Percentiles rank a stretch among this genome's conserved stretches.
These are phyloP conservation scores for Aureobasidium sp. DNA, from an alignment of 2,329 filamentous ascomycete genomes.

Conservation along the genomic window DNA sequence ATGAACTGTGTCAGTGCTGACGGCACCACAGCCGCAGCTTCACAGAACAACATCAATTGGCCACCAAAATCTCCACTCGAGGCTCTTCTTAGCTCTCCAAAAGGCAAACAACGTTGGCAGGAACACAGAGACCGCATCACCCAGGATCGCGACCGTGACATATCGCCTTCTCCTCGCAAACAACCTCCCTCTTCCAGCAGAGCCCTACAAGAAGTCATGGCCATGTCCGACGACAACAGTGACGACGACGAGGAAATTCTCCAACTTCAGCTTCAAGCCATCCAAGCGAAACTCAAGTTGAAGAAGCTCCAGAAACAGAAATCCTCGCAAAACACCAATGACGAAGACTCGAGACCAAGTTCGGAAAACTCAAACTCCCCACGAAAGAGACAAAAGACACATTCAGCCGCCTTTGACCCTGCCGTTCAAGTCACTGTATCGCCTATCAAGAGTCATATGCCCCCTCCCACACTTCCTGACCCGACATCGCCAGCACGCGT, in stretches of 20 bases:
- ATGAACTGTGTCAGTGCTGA: background rate
- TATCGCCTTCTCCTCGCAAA: slow-evolving; percentile 51
- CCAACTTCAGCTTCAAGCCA: slow-evolving; percentile 76
- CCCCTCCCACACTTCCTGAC: slow-evolving; percentile 27
- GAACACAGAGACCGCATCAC: slow-evolving; percentile 52
- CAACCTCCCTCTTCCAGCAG: slow-evolving; percentile 22
- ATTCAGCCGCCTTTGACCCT: slow-evolving; percentile 16
- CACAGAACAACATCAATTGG: slow-evolving; percentile 44
- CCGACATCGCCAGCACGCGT: slow-evolving; percentile 69
- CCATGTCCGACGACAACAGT: slow-evolving; percentile 21
- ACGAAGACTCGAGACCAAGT: slow-evolving; percentile 1
- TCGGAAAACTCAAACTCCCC: slow-evolving; percentile 17
- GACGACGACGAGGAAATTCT: slow-evolving; percentile 79
- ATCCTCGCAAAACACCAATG: slow-evolving; percentile 15
- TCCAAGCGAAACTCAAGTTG: slow-evolving; percentile 78
- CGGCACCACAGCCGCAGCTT: slow-evolving; percentile 30
- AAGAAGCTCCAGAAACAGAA: slow-evolving; percentile 64
- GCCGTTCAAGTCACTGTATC: slow-evolving; percentile 71
- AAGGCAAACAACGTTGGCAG: slow-evolving; percentile 68
- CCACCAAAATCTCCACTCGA: slow-evolving; percentile 57
- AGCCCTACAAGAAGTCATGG: slow-evolving; percentile 22
- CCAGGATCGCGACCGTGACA: slow-evolving; percentile 25
- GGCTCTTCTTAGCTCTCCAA: slow-evolving; percentile 62
- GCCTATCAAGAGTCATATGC: slow-evolving; percentile 46
- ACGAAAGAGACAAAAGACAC: slow-evolving; percentile 16